Evolutionary conservation across 2,329 filamentous ascomycete genomes (phyloP).

Genomic region (Penicillium concentricum): DNA sequence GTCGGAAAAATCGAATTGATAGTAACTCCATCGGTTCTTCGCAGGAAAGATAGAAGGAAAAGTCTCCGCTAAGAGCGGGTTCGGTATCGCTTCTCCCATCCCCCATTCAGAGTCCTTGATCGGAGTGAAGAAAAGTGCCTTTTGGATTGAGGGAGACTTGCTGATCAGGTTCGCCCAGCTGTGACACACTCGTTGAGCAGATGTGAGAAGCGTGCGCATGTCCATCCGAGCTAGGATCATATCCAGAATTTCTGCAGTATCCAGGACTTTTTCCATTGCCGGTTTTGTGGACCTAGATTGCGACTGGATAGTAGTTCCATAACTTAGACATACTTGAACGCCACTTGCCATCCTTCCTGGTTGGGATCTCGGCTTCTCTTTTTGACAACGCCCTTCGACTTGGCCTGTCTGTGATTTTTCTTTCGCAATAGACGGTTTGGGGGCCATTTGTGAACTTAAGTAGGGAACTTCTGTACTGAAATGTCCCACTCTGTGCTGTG

Average conservation of each 20-base stretch:
- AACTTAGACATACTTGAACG: neutral
- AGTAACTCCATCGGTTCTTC: neutral
- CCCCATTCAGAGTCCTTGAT: neutral
- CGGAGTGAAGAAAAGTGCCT: conserved; percentile 8
- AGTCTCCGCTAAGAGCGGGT: conserved; percentile 1
- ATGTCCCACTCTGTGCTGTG: no score
- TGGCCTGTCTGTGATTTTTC: no score
- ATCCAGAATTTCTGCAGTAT: conserved; percentile 8
- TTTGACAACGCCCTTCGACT: no score
- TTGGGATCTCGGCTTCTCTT: neutral
- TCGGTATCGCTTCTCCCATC: neutral
- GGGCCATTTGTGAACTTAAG: no score
- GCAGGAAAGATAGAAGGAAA: conserved; percentile 1
- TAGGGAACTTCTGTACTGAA: no score
- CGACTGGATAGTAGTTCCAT: neutral
- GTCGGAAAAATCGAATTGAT: neutral
- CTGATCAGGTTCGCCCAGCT: conserved; percentile 2
- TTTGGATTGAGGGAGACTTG: conserved; percentile 4
- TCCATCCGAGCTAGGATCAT: conserved; percentile 7
- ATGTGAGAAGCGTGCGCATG: conserved; percentile 12
- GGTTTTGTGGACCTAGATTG: neutral
- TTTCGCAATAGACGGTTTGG: no score
- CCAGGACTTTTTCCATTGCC: neutral
- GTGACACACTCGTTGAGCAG: conserved; percentile 6
- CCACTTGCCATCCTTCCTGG: neutral